Conservation (phyloP, 129 eudicot species). For the Mikania micrantha region DNA sequence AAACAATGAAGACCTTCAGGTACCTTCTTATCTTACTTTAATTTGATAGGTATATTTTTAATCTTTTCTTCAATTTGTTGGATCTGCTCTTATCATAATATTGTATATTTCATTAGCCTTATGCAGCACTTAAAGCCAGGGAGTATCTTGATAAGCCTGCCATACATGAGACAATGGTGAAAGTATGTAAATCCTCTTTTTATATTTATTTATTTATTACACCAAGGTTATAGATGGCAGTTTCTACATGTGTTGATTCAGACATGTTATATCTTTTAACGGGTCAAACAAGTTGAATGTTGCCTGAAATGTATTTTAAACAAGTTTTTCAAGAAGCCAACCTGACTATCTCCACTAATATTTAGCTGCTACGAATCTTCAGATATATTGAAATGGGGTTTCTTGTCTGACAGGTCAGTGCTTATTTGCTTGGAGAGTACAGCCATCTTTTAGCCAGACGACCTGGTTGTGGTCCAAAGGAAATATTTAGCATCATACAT, state of each 20-base stretch:
- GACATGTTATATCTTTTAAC: neutral
- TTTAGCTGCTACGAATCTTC: constrained; percentile 9
- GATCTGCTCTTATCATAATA: constrained; percentile 6
- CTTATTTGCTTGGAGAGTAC: constrained; percentile 96
- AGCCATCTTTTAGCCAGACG: constrained; percentile 95
- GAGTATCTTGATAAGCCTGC: constrained; percentile 98
- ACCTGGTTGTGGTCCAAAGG: constrained; percentile 90
- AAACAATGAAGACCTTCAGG: constrained; percentile 98
- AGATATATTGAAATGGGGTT: neutral
- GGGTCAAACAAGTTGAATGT: neutral
- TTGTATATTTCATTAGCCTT: constrained; percentile 52
- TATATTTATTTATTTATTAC: neutral
- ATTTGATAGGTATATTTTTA: neutral
- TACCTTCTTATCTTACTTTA: constrained; percentile 16
- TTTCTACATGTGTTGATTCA: neutral
- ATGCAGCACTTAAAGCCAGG: constrained; percentile 96
- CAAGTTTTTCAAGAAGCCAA: too few relatives aligned
- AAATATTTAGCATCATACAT: constrained; percentile 73
- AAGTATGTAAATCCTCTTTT: constrained; percentile 49
- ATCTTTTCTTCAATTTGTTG: neutral
- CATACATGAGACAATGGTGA: constrained; percentile 98
- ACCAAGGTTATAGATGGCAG: neutral
- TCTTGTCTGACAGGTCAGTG: constrained; percentile 63
- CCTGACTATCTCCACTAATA: neutral
- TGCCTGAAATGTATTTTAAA: neutral